These are phyloP conservation scores for Verticillium zaregamsianum DNA, from an alignment of 2,329 filamentous ascomycete genomes.

Conservation along the genomic window DNA sequence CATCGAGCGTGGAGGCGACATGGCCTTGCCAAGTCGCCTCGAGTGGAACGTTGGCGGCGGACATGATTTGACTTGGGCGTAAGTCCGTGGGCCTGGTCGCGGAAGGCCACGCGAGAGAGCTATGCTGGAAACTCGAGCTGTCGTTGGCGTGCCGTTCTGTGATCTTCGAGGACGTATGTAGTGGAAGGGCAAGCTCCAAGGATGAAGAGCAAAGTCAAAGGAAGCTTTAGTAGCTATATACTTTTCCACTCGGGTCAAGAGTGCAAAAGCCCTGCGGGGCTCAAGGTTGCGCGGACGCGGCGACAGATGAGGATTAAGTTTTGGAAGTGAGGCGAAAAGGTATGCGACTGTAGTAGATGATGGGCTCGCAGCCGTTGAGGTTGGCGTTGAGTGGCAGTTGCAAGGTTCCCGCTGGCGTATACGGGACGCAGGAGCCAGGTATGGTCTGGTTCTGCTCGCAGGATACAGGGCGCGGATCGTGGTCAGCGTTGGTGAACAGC, in stretches of 20 bases:
- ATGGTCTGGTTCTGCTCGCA: not conserved
- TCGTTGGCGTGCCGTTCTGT: not conserved
- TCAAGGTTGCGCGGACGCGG: not conserved
- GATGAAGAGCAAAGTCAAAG: not conserved
- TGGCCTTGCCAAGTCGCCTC: slow-evolving; percentile 65
- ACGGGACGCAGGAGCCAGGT: not conserved
- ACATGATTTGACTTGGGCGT: not conserved
- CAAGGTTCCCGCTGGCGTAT: not conserved
- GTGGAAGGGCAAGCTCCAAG: not conserved
- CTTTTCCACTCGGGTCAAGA: not conserved
- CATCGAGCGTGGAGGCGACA: slow-evolving; percentile 68
- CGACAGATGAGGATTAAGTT: not conserved
- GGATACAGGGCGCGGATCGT: not conserved
- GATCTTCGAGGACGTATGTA: not conserved
- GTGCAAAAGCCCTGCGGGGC: not conserved
- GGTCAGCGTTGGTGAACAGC: not conserved
- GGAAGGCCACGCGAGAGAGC: not conserved
- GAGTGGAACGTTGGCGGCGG: slow-evolving; percentile 37
- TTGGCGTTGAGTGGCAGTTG: not conserved
- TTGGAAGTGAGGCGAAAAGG: not conserved
- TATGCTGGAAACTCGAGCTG: not conserved
- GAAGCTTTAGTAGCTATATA: not conserved
- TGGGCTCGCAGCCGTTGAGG: not conserved
- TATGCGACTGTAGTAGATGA: not conserved
- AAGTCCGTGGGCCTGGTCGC: not conserved